Evolutionary conservation across 257 asterid species (phyloP).

Genomic region (Lycium barbarum): DNA sequence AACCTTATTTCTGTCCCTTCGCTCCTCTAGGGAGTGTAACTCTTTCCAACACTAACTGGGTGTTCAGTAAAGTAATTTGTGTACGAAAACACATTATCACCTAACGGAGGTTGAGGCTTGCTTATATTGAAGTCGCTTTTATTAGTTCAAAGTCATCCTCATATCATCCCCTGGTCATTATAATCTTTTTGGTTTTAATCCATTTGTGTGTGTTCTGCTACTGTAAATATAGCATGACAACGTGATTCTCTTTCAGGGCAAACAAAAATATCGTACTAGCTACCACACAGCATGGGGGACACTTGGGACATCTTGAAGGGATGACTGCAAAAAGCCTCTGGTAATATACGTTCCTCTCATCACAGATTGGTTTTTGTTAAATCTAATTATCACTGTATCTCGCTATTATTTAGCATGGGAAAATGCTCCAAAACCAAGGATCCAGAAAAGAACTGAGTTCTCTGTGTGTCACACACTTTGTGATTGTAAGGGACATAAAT

Average conservation of each 20-base stretch:
- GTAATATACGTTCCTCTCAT: constrained; percentile 40
- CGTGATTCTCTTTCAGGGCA: constrained; percentile 48
- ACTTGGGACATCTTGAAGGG: constrained; percentile 82
- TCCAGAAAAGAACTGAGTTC: neutral
- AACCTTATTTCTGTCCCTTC: neutral
- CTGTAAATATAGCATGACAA: neutral
- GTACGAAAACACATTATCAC: neutral
- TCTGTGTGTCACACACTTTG: neutral
- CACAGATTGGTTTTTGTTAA: neutral
- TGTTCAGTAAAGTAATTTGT: neutral
- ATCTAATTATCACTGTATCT: neutral
- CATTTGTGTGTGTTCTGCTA: neutral
- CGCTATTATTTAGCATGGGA: neutral
- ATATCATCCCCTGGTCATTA: neutral
- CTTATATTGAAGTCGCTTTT: neutral
- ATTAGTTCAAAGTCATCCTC: neutral
- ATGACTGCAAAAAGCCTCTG: constrained; percentile 66
- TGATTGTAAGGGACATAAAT: neutral
- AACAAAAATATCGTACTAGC: constrained; percentile 73
- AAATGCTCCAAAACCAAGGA: neutral
- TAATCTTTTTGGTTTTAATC: neutral
- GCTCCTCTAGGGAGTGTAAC: constrained; percentile 1
- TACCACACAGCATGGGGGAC: constrained; percentile 85
- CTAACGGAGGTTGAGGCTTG: neutral
- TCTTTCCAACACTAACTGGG: neutral